Evolutionary conservation across 352 stramenopile genomes (phyloP).

Genomic region (Phytophthora lateralis): DNA sequence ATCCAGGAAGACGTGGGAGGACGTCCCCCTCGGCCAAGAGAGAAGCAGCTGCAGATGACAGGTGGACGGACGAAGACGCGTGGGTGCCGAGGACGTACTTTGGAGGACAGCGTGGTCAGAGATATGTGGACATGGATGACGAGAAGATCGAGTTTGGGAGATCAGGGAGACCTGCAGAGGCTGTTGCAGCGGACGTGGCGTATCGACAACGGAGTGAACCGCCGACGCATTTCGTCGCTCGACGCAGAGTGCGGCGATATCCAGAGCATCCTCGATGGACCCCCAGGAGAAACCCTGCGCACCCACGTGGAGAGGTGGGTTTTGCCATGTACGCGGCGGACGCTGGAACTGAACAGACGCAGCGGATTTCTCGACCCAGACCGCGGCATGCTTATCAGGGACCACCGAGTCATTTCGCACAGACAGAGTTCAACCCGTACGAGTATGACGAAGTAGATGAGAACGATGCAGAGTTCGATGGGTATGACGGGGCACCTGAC

Average conservation of each 20-base stretch:
- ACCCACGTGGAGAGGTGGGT: constrained; percentile 13
- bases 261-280: constrained; percentile 25
- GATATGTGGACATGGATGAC: constrained; percentile 31
- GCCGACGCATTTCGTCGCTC: constrained; percentile 16
- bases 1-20: background rate
- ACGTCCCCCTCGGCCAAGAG: constrained; percentile 3
- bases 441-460: constrained; percentile 16
- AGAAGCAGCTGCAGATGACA: constrained; percentile 10
- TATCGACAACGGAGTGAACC: constrained; percentile 11
- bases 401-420: constrained; percentile 13
- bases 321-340: constrained; percentile 24
- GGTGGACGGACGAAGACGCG: constrained; percentile 5
- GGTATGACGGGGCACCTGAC: constrained; percentile 20
- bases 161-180: background rate
- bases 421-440: constrained; percentile 22
- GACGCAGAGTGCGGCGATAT: constrained; percentile 25
- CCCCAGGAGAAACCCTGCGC: constrained; percentile 14
- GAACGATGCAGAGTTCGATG: constrained; percentile 9
- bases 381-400: constrained; percentile 27
- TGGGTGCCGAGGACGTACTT: background rate
- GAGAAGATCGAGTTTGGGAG: constrained; percentile 35
- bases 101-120: constrained; percentile 6
- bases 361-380: constrained; percentile 4
- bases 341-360: constrained; percentile 10
- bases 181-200: constrained; percentile 6